Evolutionary conservation across 2,329 filamentous ascomycete species (phyloP).

Genomic region (Colletotrichum aenigma): DNA sequence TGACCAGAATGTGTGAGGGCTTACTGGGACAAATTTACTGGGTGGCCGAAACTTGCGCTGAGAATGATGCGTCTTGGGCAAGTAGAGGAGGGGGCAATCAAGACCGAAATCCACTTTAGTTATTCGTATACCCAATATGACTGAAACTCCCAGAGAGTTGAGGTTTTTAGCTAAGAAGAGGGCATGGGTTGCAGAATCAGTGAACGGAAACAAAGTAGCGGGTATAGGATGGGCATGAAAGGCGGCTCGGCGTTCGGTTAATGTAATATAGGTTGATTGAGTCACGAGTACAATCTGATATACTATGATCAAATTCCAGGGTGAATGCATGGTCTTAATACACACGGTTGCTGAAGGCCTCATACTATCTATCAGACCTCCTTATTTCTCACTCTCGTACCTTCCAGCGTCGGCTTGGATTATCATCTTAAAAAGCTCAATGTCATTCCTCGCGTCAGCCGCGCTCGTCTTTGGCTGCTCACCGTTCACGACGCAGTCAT

Average conservation of each 20-base stretch:
- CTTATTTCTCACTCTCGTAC: neutral
- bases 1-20: neutral
- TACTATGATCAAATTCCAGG: neutral
- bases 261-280: neutral
- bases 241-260: neutral
- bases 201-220: neutral
- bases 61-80: neutral
- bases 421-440: constrained; percentile 35
- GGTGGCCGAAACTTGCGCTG: no score
- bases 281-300: neutral
- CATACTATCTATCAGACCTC: neutral
- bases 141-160: neutral
- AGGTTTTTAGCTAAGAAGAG: neutral
- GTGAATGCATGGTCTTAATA: neutral
- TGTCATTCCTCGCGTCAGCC: constrained; percentile 31
- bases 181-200: neutral
- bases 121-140: neutral
- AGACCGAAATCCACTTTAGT: neutral
- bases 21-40: neutral
- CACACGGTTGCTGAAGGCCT: neutral
- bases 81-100: neutral
- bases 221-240: no score
- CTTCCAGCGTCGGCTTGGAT: neutral
- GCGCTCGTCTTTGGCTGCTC: constrained; percentile 30
- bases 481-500: constrained; percentile 26